A percentile compares a stretch with the other conserved stretches of the same genome.
These are phyloP conservation scores for Fraxinus greggii DNA, from an alignment of 305 asterid species.

Conservation along the genomic window DNA sequence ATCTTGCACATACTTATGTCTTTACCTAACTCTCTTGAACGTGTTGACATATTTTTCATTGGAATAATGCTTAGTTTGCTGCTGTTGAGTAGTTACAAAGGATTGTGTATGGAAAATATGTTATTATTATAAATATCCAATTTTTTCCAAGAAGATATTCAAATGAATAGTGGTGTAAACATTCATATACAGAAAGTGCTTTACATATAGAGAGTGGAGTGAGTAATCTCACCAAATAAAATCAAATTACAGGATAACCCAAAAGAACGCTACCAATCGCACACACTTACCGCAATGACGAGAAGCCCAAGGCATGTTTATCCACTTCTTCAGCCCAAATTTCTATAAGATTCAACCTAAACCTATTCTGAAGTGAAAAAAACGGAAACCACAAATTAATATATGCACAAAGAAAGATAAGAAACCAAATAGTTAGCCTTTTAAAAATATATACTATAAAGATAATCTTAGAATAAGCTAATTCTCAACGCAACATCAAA, in stretches of 20 bases:
- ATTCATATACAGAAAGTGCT: neutral
- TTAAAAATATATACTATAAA: neutral
- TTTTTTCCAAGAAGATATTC: neutral
- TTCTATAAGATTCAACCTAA: constrained; percentile 16
- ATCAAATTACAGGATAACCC: constrained; percentile 57
- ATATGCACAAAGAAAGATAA: neutral
- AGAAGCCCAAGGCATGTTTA: constrained; percentile 77
- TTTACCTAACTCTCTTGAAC: neutral
- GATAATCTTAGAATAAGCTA: neutral
- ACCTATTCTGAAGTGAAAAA: constrained; percentile 25
- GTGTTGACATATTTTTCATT: too few species aligned
- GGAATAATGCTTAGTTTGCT: neutral
- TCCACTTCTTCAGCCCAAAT: constrained; percentile 38
- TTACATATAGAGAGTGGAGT: neutral
- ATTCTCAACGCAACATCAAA: neutral
- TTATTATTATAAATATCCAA: neutral
- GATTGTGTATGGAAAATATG: neutral
- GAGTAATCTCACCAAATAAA: constrained; percentile 45
- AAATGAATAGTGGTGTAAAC: neutral
- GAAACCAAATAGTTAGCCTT: neutral
- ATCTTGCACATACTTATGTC: neutral
- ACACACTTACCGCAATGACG: constrained; percentile 44
- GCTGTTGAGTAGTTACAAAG: neutral
- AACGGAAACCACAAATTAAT: constrained; percentile 2
- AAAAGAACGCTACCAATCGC: constrained; percentile 42